Base-by-base conservation (phyloP, 208 protist species). In the Leishmania aethiopica region DNA sequence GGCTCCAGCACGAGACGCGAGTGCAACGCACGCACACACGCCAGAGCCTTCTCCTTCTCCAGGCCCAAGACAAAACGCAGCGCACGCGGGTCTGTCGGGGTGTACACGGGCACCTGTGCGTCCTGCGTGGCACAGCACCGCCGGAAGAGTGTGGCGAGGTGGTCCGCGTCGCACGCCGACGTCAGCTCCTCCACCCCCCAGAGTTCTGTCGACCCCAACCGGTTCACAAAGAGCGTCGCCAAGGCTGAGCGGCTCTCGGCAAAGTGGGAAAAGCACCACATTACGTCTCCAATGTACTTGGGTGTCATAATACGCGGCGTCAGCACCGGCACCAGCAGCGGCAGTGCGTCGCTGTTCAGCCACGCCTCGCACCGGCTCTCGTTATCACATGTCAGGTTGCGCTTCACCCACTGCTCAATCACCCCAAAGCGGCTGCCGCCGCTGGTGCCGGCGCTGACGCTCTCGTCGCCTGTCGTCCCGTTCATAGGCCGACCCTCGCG, bases 341-440 rank as follows among this genome's bases (percentile, higher is more conserved):
- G 84, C 42, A 97, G 82, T 55, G 83, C 84, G 45, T 90, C 89
- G n/a, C 79, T 80, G 25, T 71, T n/a, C 69, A 96, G 76, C 93
- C 94, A 97, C 74, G 86, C 78, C 80, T 89, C 86, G n/a, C 91
- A 87, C 67, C 88, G 84, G 13, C 64, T n/a, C 40, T 77, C 81
- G 2, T 70, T 49, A 17, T 86, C 74, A 57, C 59, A 77, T 73
- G 92, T 91, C n/a, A 97, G 78, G 66, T 90, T 87, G 53, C 42
- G 73, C 82, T 94, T 87, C 25, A 97, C 94, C 88, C 90, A 92
- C 70, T 80, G 79, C 28, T 77, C 86, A 47, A 97, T 81, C 19
- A 86, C 80, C 8, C 89, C 86, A 73, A 80, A 84, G 81, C 85
- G 51, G 22, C 57, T 17, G 37, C 79, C 6, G 13, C 62, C 6